Base-by-base conservation (phyloP, 2,329 filamentous ascomycete species). In the Fusarium beomiforme region DNA sequence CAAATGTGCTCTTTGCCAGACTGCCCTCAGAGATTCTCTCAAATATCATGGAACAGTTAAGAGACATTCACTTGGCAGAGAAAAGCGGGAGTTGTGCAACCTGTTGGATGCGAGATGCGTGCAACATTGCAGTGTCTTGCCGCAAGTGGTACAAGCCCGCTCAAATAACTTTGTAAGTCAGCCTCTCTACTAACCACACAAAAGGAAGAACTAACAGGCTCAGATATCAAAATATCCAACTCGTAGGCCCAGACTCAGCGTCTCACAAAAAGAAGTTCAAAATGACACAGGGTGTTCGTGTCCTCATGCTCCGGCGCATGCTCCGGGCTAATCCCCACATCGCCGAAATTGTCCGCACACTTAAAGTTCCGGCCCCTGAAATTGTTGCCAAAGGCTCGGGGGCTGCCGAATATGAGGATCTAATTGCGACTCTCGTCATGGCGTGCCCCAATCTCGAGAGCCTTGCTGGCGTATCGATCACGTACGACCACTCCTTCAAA, bases 391-490 rank as follows among this genome's bases (percentile, higher is more conserved):
- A 76, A 29, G 72, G 74, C 16, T 75, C 67, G 67, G 70, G 23
- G 79, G 80, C 79, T 21, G 84, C 85, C 37, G 82, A 85, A 47
- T 91, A 91, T 73, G 83, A 89, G 64, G 85, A 89, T 70, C 77
- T 88, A 6, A 83, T 90, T 3, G 88, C 89, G 1, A 86, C 89
- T 8, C 79, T 91, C 26, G 82, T 91, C 62, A 90, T 90, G 88
- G 86, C 88, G 0, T 91, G 89, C 61, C 89, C 89, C 5, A 91
- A 91, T 69, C 81, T 92, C 14, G 89, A 91, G 78, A 83, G 84
- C 53, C 79, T 91, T 10, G 79, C 84, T 14, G 89, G 89, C 1
- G 86, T 87, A 41, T 83, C 87, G 59, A 83, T 85, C 5, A 78
- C 79, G 6, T 90, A 90, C 75, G 82, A 86, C 59, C 87, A 90